A percentile compares a stretch with the other conserved stretches of the same genome.
Conservation (phyloP, 148 eudicot species). For the Rhododendron molle region DNA sequence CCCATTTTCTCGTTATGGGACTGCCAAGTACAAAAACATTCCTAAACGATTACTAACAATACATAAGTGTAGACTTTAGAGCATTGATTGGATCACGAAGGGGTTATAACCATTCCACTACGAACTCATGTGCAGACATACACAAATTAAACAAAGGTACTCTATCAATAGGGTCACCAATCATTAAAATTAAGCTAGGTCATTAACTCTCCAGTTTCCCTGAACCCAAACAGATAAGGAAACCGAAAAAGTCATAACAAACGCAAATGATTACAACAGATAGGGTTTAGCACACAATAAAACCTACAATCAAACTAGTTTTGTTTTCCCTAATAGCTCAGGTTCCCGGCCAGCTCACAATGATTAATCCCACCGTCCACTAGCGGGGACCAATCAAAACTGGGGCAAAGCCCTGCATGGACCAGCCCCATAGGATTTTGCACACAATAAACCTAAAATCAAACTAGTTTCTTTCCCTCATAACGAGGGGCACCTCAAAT, state of each 20-base stretch:
- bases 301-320: background rate
- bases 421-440: background rate
- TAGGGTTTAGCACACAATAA: background rate
- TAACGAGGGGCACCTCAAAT: too few relatives aligned
- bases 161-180: background rate
- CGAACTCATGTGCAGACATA: background rate
- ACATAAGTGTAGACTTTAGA: background rate
- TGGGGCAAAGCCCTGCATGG: background rate
- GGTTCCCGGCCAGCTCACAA: background rate
- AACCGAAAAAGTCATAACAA: background rate
- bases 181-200: background rate
- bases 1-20: background rate
- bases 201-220: background rate
- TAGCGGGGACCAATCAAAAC: background rate
- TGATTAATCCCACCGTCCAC: too few relatives aligned
- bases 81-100: background rate
- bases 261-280: background rate
- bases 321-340: background rate
- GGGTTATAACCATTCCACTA: background rate
- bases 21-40: background rate
- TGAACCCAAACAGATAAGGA: background rate
- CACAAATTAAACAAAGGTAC: background rate
- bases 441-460: background rate
- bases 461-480: background rate
- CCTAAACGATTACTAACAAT: background rate